Base-by-base conservation (phyloP, 1,139 yeast species). In the Maudiozyma humilis region DNA sequence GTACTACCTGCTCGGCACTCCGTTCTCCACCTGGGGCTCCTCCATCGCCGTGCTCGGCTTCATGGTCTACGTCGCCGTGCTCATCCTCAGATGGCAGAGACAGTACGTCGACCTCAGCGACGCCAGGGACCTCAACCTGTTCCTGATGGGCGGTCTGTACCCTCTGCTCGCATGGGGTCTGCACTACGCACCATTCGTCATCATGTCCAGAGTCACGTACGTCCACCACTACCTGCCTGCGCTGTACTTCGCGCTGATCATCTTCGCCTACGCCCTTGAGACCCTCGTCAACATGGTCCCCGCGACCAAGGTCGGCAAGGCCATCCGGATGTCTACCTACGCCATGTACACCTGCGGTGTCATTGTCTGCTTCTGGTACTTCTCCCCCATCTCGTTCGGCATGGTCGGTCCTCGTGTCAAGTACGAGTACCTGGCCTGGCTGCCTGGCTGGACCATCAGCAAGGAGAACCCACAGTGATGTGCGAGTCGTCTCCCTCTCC, bases 141-240 rank as follows among this genome's bases (percentile, higher is more conserved):
- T 76, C 61, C 61, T 78, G 39, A 79, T 87, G 76, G 95, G 95
- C 47, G 98, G 96, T 55, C 63, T 91, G 44, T 84, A 87, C 56
- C 82, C 98, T 45, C 79, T 89, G 71, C 67, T 91, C 44, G 98
- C 96, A 29, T 93, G 98, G 98, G 81, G 87, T 51, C 73, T 91
- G 64, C 98, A 93, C 67, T 93, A 73, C 65, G 65, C 82, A 59
- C 97, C 99, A 36, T 91, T 91, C 64, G 77, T 84, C 42, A 72
- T 89, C 52, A 91, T 91, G 98, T 88, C 95, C 23, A 84, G 99
- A 72, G 97, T 93, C 52, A 88, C 96, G 3, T 91, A 93, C 62
- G 91, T 91, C 38, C 99, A 91, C 66, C 99, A 91, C 68, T 91
- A 91, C 66, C 76, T 88, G 57, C 99, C 99, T 27, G 96, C 98